phyloP scores from a whole-genome alignment of 495 filamentous ascomycete genomes.

The Neurospora terricola region DNA sequence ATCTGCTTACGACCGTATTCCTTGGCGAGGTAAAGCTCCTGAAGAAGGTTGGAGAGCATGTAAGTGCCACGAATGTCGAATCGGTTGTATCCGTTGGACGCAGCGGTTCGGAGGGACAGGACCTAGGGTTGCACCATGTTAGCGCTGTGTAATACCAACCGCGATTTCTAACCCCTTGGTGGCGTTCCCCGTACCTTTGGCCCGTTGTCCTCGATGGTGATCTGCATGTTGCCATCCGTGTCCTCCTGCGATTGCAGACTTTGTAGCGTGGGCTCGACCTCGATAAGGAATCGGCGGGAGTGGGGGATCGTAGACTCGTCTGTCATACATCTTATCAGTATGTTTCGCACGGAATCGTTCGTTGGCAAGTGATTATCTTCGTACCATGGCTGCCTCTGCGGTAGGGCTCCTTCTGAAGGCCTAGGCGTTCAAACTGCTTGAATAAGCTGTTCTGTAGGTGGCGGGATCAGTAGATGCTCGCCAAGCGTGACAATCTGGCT shows the following conservation, averaged over 20 bases:
- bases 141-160: conserved; percentile 5
- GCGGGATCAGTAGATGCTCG: not conserved
- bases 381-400: conserved; percentile 41
- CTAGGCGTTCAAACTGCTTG: conserved; percentile 34
- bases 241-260: conserved; percentile 72
- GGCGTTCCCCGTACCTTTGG: conserved; percentile 59
- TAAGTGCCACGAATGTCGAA: conserved; percentile 90
- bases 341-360: not conserved
- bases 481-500: not conserved
- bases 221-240: conserved; percentile 84
- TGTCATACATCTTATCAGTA: conserved; percentile 7
- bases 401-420: conserved; percentile 29
- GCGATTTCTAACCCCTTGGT: not conserved
- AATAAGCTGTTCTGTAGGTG: conserved; percentile 29
- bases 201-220: conserved; percentile 90
- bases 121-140: conserved; percentile 36
- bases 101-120: conserved; percentile 73
- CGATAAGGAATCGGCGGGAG: conserved; percentile 62
- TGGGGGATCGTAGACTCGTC: conserved; percentile 36
- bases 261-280: conserved; percentile 66
- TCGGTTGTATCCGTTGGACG: conserved; percentile 70
- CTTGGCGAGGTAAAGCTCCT: conserved; percentile 85
- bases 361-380: not conserved
- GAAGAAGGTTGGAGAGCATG: conserved; percentile 87
- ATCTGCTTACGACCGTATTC: conserved; percentile 75